Evolutionary conservation across 2,329 filamentous ascomycete genomes (phyloP).

Genomic region (Diaporthe eres): DNA sequence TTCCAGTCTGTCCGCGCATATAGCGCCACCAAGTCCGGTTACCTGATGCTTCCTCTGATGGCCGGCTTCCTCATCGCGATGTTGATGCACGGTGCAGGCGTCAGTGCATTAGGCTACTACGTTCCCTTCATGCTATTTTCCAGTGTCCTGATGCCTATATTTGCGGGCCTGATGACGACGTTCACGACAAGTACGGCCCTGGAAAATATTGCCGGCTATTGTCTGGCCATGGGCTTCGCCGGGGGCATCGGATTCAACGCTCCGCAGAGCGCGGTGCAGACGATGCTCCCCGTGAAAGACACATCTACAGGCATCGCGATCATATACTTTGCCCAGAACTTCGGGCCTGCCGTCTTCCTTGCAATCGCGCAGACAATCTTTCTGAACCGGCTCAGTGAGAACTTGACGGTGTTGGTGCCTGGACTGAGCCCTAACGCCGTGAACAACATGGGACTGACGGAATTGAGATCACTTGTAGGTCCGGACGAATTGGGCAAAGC

Average conservation of each 20-base stretch:
- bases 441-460: constrained; percentile 33
- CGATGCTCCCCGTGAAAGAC: constrained; percentile 14
- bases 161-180: constrained; percentile 35
- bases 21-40: constrained; percentile 50
- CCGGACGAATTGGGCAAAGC: constrained; percentile 22
- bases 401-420: constrained; percentile 32
- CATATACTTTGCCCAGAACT: constrained; percentile 52
- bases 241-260: constrained; percentile 37
- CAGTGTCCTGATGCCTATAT: constrained; percentile 38
- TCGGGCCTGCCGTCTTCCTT: constrained; percentile 58
- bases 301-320: constrained; percentile 5
- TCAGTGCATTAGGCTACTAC: constrained; percentile 49
- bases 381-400: constrained; percentile 49
- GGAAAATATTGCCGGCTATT: constrained; percentile 37
- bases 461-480: constrained; percentile 34
- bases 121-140: constrained; percentile 36
- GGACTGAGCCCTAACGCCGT: constrained; percentile 21
- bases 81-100: constrained; percentile 51
- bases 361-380: constrained; percentile 56
- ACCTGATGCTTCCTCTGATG: constrained; percentile 55
- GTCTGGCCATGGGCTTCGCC: constrained; percentile 27
- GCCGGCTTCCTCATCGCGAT: constrained; percentile 53
- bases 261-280: constrained; percentile 40
- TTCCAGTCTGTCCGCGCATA: constrained; percentile 56
- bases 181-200: constrained; percentile 20